Base-by-base conservation (phyloP, 306 rosid species). In the Cotoneaster glaucophyllus region DNA sequence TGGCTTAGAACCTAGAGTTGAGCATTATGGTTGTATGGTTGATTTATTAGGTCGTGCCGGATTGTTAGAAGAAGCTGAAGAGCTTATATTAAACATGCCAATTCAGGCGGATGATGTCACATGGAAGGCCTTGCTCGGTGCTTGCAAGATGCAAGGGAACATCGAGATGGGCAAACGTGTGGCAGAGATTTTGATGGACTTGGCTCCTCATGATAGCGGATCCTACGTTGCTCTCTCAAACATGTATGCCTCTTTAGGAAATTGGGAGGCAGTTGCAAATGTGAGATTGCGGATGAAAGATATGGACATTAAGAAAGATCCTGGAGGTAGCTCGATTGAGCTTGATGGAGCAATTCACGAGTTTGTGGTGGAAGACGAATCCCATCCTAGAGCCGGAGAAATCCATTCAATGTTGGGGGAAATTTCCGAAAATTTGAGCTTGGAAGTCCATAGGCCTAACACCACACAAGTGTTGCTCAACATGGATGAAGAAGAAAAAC, bases 51-150 rank as follows among this genome's bases (percentile, higher is more conserved):
- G 93, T 26, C 90, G 93, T 26, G 94, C 94, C 1, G 90, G 91
- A 21, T 67, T 73, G 82, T 80, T 93, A 17, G 82, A 91, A 87
- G 98, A 93, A 79, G 93, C 97, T 7, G 86, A 93, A 76, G 81
- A 86, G 77, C 88, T 89, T 67, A 82, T 90, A 72, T 21, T 67
- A 67, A 87, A 82, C 77, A 87, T 93, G 91, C 88, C 93, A 56
- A 74, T 91, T 48, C 77, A 64, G 81, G 70, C 87, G 6, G 92
- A 91, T 74, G 93, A 93, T 79, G 96, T 88, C 41, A 86, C 88
- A 71, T 91, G 98, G 97, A 91, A 91, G 86, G 90, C 97, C 32
- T 79, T 93, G 84, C 93, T 93, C 31, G 88, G 93, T 79, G 90
- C 97, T 71, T 89, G 96, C 79, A 90, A 86, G 85, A 64, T 82